Conservation (phyloP, 257 asterid genomes). For the Mentha longifolia region DNA sequence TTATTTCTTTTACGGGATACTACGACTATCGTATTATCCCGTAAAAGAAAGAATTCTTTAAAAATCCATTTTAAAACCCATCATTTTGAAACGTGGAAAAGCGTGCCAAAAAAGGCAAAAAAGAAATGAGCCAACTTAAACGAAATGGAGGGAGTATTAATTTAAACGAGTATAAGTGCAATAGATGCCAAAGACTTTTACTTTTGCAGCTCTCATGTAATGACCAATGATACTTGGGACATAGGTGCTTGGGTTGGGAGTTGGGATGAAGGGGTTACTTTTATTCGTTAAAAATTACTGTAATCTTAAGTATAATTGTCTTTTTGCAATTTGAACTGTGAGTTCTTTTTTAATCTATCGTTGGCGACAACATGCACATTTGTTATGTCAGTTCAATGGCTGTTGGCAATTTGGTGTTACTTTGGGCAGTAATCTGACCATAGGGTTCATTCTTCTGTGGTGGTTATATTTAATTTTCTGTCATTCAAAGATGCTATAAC, state of each 20-base stretch:
- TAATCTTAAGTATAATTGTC: not conserved
- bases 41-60: no score
- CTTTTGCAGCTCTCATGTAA: not conserved
- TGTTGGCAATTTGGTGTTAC: not conserved
- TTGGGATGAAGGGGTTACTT: not conserved
- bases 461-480: slow-evolving; percentile 26
- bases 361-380: not conserved
- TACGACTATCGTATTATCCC: no score
- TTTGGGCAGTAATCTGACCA: slow-evolving; percentile 12
- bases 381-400: not conserved
- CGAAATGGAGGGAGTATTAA: no score
- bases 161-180: not conserved
- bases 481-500: slow-evolving; percentile 18
- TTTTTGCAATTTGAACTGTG: not conserved
- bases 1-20: no score
- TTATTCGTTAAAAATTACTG: not conserved
- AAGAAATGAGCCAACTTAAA: no score
- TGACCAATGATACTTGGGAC: not conserved
- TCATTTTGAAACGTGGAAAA: no score
- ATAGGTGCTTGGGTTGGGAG: not conserved
- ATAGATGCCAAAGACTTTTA: not conserved
- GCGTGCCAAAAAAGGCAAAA: no score
- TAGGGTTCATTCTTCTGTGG: slow-evolving; percentile 23
- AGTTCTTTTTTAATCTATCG: not conserved
- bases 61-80: no score